A percentile compares a stretch with the other conserved stretches of the same genome.
Evolutionary conservation across 805 yeast genomes (phyloP).

Genomic region (Schizosaccharomyces lindneri): DNA sequence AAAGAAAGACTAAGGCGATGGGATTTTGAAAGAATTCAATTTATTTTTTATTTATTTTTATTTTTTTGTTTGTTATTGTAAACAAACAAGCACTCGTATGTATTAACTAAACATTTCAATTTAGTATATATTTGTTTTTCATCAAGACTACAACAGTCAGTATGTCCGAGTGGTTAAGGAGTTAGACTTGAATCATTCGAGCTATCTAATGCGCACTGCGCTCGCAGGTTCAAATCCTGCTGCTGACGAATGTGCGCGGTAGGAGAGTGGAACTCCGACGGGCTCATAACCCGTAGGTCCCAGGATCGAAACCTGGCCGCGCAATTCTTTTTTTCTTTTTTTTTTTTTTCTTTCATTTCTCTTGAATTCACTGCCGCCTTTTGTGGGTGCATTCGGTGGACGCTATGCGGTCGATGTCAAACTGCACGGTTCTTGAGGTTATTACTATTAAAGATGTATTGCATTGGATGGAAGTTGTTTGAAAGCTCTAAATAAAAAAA

Average conservation of each 20-base stretch:
- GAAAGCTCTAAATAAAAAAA: no score
- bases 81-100: no score
- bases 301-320: slow-evolving; percentile 1
- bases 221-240: slow-evolving; percentile 1
- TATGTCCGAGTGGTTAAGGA: not conserved
- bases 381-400: no score
- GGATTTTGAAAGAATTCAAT: no score
- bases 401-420: no score
- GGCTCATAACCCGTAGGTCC: slow-evolving; percentile 1
- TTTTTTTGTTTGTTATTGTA: no score
- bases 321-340: not conserved
- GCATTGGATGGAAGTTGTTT: no score
- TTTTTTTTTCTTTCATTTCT: not conserved
- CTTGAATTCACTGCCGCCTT: not conserved
- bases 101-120: no score
- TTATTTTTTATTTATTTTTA: no score
- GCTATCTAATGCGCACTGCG: not conserved
- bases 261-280: slow-evolving; percentile 1
- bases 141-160: not conserved
- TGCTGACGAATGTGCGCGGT: not conserved
- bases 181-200: not conserved
- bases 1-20: no score
- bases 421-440: no score
- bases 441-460: no score
- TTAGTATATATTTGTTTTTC: not conserved